These are phyloP conservation scores for Aquilaria agallochum DNA, from an alignment of 441 rosid genomes.

Conservation along the genomic window DNA sequence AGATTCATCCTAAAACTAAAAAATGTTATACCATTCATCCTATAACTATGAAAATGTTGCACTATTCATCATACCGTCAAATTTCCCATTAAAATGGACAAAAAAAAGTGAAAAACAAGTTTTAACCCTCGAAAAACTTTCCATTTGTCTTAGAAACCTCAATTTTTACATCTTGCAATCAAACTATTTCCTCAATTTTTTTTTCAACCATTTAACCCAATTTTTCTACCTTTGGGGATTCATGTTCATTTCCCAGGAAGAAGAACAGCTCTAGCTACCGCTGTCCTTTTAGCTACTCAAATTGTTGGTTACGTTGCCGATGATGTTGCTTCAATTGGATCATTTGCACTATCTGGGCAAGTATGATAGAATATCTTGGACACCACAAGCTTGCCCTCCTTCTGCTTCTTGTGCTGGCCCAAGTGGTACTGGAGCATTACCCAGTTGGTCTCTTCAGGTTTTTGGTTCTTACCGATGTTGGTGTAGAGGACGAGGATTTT, in stretches of 20 bases:
- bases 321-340: constrained; percentile 50
- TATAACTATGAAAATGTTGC: no score
- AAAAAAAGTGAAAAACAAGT: no score
- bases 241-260: constrained; percentile 40
- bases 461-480: constrained; percentile 87
- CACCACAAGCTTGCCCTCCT: constrained; percentile 96
- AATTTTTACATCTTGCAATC: no score
- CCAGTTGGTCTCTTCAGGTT: constrained; percentile 98
- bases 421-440: constrained; percentile 99
- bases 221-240: constrained; percentile 47
- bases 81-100: no score
- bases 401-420: constrained; percentile 91
- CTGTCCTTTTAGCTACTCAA: constrained; percentile 52
- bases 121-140: no score
- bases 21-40: no score
- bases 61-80: no score
- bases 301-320: constrained; percentile 44
- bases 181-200: no score
- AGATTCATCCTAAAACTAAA: no score
- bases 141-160: no score
- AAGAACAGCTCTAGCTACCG: constrained; percentile 74
- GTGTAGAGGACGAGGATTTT: constrained; percentile 91
- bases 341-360: constrained; percentile 93
- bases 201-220: constrained; percentile 9
- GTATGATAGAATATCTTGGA: constrained; percentile 97